Conservation (phyloP, 106 monocot genomes). For the Cymbidium sinense region DNA sequence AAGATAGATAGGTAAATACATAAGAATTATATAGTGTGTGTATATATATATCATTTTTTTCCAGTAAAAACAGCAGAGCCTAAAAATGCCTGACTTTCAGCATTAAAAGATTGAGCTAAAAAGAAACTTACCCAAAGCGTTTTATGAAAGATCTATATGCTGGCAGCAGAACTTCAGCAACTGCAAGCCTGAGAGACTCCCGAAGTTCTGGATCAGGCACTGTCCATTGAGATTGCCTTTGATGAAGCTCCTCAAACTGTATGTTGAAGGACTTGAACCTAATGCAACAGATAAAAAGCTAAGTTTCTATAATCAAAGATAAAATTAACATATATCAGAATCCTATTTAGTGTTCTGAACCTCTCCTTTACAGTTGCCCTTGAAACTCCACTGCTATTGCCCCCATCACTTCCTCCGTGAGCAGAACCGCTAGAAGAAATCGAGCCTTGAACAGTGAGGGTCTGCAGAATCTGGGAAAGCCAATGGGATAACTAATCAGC, state of each 20-base stretch:
- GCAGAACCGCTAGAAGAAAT: constrained; percentile 17
- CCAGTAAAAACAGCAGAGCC: neutral
- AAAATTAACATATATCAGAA: neutral
- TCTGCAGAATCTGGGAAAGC: constrained; percentile 31
- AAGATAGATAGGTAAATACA: too few species aligned
- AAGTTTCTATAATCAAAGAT: neutral
- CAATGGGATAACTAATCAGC: neutral
- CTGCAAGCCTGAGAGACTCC: constrained; percentile 52
- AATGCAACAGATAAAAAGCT: neutral
- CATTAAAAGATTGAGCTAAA: neutral
- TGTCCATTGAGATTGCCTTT: constrained; percentile 47
- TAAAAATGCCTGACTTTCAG: neutral
- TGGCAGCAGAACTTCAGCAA: constrained; percentile 66
- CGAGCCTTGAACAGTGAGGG: constrained; percentile 26
- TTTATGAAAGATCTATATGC: constrained; percentile 64
- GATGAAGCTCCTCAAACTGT: constrained; percentile 51
- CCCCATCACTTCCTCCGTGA: constrained; percentile 10
- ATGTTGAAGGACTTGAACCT: constrained; percentile 49
- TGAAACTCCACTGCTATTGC: constrained; percentile 54
- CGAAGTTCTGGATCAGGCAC: constrained; percentile 58
- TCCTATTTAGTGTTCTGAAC: constrained; percentile 8
- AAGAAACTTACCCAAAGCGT: constrained; percentile 50
- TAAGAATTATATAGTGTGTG: too few species aligned
- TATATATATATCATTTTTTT: too few species aligned
- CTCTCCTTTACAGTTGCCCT: constrained; percentile 42